Base-by-base conservation (phyloP, 2,329 filamentous ascomycete species). In the Penicillium crustosum region DNA sequence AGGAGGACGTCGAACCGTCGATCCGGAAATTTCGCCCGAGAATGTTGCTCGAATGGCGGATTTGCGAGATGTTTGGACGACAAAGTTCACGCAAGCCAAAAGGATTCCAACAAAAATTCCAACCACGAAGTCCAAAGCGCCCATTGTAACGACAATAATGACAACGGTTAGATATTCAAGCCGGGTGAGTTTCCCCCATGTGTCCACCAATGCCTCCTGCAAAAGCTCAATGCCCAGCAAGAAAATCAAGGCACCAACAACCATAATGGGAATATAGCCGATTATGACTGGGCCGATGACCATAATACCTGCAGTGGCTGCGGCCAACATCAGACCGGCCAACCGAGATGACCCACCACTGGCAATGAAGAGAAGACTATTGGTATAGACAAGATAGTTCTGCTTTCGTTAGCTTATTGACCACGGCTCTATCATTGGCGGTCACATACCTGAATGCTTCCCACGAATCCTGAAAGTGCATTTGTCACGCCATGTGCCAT, bases 381-480 rank as follows among this genome's bases (percentile, higher is more conserved):
- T 99, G 58, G 93, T 93, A 69, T 97, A 99, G 0, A 99, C 94
- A 2, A 99, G 83, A 70, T 99, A 99, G 73, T 99, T 99, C 75
- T 95, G 83, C 15, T 13, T n/a, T 25, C 23, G 60, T 76, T 60
- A 72, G 74, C 68, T 47, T 49, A 33, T 23, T 45, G 3, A 5
- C n/a, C 21, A 48, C 13, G 29, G 27, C 17, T 35, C 38, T 5
- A 31, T 6, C 8, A 23, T 48, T 15, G 15, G 33, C 12, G 17
- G 44, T n/a, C 35, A 50, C 47, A 49, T 71, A 83, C 81, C 75
- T 88, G 86, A 58, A 99, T 95, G 70, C 93, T 97, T 13, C 94
- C 94, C 13, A 86, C 81, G 61, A 88, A 85, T 3, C 94, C 94
- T 9, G 93, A 97, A 12, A 97, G 67, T 19, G 93, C 89, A 75